Percentiles rank a stretch among this genome's conserved stretches.
Conservation (phyloP, 805 yeast species). For the Candida corydali region DNA sequence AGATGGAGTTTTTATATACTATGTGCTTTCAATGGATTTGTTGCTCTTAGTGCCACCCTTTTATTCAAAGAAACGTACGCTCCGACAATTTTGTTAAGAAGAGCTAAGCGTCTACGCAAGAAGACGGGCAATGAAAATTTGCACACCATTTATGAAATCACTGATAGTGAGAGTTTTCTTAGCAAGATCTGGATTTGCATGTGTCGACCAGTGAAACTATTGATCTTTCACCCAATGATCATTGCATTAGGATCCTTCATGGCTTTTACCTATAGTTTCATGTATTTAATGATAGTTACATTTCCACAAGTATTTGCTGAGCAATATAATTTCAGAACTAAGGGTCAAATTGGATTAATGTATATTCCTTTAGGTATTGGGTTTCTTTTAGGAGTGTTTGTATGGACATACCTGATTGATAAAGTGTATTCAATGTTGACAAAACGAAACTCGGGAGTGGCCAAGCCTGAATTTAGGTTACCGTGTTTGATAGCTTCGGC, state of each 20-base stretch:
- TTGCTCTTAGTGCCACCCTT: constrained; percentile 27
- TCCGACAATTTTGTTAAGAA: constrained; percentile 26
- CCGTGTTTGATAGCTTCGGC: constrained; percentile 33
- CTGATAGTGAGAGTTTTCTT: constrained; percentile 22
- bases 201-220: constrained; percentile 29
- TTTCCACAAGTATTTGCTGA: constrained; percentile 30
- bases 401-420: constrained; percentile 27
- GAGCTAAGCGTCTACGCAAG: constrained; percentile 24
- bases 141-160: constrained; percentile 35
- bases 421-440: constrained; percentile 21
- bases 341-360: constrained; percentile 32
- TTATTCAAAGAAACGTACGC: constrained; percentile 33
- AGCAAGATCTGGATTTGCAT: constrained; percentile 21
- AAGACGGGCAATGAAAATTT: constrained; percentile 32
- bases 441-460: constrained; percentile 24
- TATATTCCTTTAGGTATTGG: constrained; percentile 38
- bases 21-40: constrained; percentile 30
- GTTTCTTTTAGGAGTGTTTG: constrained; percentile 25
- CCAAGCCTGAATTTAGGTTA: constrained; percentile 35
- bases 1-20: constrained; percentile 35
- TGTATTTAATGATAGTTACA: constrained; percentile 38
- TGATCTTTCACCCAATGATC: constrained; percentile 34
- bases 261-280: constrained; percentile 40
- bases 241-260: constrained; percentile 38
- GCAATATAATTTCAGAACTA: constrained; percentile 27